Percentiles rank a stretch among this genome's conserved stretches.
phyloP scores from a whole-genome alignment of 306 rosid species.

The Pachyrhizus erosus region DNA sequence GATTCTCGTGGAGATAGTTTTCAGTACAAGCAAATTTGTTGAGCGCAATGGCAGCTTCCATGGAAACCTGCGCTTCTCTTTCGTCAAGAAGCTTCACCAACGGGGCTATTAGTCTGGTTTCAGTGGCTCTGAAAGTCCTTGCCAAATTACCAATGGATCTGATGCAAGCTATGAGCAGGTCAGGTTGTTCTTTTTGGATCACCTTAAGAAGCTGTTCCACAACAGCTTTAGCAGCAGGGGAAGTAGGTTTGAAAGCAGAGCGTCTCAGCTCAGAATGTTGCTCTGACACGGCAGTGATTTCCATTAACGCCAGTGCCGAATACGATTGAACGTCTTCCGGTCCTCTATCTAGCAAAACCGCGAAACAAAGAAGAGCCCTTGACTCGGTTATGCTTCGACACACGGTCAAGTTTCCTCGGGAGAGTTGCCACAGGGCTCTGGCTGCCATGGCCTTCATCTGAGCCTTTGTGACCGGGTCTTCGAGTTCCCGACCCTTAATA shows the following conservation, averaged over 20 bases:
- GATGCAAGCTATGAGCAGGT: constrained; percentile 62
- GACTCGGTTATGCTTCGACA: constrained; percentile 75
- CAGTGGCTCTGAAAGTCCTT: constrained; percentile 75
- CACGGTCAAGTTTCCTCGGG: constrained; percentile 59
- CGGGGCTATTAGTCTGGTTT: constrained; percentile 64
- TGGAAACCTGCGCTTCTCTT: constrained; percentile 51
- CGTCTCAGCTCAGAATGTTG: constrained; percentile 68
- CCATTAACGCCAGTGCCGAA: constrained; percentile 72
- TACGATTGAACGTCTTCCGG: constrained; percentile 56
- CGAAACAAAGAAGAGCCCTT: constrained; percentile 76
- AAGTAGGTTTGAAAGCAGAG: constrained; percentile 76
- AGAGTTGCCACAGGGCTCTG: constrained; percentile 68
- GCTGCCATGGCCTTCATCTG: constrained; percentile 87
- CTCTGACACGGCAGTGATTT: constrained; percentile 71
- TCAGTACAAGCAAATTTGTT: constrained; percentile 70
- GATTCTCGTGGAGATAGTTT: constrained; percentile 71
- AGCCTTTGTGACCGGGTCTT: constrained; percentile 62
- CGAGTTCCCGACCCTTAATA: constrained; percentile 76
- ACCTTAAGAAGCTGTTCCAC: constrained; percentile 63
- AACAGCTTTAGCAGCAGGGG: constrained; percentile 78
- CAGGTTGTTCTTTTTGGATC: constrained; percentile 46
- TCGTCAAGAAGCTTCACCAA: constrained; percentile 74
- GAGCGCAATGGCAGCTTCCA: constrained; percentile 64
- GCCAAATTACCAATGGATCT: constrained; percentile 72
- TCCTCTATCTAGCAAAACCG: constrained; percentile 72